Conservation (phyloP, 176 grass and related monocot genomes). For the Cenchrus purpureus region DNA sequence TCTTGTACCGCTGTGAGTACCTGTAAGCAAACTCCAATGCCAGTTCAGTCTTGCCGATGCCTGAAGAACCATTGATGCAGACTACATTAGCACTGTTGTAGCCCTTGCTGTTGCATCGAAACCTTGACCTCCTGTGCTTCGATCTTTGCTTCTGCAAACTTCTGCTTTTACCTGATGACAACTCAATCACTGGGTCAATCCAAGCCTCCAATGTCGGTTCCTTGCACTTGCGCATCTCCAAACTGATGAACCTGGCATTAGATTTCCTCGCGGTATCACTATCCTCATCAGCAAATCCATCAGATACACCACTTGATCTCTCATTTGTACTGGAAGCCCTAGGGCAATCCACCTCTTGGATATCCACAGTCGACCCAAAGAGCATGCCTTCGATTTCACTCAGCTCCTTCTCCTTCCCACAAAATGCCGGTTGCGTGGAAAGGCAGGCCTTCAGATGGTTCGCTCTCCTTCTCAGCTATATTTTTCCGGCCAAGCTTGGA, state of each 20-base stretch:
- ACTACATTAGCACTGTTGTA: slow-evolving; percentile 56
- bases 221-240: slow-evolving; percentile 95
- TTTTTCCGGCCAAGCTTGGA: slow-evolving; percentile 93
- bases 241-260: slow-evolving; percentile 73
- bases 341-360: slow-evolving; percentile 76
- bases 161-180: slow-evolving; percentile 73
- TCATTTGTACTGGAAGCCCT: slow-evolving; percentile 52
- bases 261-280: slow-evolving; percentile 69
- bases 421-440: slow-evolving; percentile 82
- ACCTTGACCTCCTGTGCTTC: slow-evolving; percentile 77
- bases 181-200: slow-evolving; percentile 91
- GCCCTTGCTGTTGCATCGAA: slow-evolving; percentile 62
- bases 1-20: slow-evolving; percentile 93
- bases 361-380: slow-evolving; percentile 69
- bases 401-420: slow-evolving; percentile 96
- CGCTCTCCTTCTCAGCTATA: slow-evolving; percentile 68
- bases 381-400: slow-evolving; percentile 79
- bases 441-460: slow-evolving; percentile 58
- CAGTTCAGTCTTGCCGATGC: slow-evolving; percentile 92
- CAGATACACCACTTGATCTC: slow-evolving; percentile 74
- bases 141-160: slow-evolving; percentile 79
- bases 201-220: slow-evolving; percentile 94
- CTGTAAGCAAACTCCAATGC: slow-evolving; percentile 87
- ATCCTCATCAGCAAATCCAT: slow-evolving; percentile 92
- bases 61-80: slow-evolving; percentile 78